These are phyloP conservation scores for Colletotrichum spaethianum DNA, from an alignment of 2,329 filamentous ascomycete genomes.

Conservation along the genomic window DNA sequence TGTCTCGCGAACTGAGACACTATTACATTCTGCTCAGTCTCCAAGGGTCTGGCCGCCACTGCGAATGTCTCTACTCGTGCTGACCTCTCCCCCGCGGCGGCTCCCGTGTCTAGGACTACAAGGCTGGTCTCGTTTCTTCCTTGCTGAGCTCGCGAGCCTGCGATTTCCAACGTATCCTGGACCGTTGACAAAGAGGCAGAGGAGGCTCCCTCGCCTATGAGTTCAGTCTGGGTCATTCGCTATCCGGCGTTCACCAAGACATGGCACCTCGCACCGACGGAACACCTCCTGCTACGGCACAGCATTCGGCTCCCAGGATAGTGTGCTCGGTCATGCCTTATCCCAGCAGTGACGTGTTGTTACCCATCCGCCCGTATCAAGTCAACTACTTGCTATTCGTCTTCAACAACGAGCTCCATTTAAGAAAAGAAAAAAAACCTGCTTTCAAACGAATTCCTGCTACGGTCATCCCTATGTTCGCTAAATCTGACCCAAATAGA, in stretches of 20 bases:
- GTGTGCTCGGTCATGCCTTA: not conserved
- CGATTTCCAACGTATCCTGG: not conserved
- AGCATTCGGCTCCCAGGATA: slow-evolving; percentile 1
- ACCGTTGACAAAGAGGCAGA: no score
- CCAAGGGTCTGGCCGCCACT: not conserved
- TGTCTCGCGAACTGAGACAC: not conserved
- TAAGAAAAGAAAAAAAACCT: no score
- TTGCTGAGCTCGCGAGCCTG: not conserved
- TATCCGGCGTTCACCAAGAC: slow-evolving; percentile 4
- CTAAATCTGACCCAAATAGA: not conserved
- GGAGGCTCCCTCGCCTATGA: not conserved
- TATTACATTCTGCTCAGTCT: no score
- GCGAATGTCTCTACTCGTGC: not conserved
- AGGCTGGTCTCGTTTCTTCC: not conserved
- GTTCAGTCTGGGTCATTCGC: not conserved
- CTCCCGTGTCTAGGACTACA: not conserved
- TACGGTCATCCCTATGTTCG: not conserved
- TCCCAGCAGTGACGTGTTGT: not conserved
- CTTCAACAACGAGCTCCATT: not conserved
- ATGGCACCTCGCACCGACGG: not conserved
- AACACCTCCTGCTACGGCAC: not conserved
- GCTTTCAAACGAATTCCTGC: not conserved
- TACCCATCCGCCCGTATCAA: not conserved
- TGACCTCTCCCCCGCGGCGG: not conserved
- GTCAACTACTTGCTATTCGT: not conserved